Conservation (phyloP, 176 grass and related monocot genomes). For the Canna indica region DNA sequence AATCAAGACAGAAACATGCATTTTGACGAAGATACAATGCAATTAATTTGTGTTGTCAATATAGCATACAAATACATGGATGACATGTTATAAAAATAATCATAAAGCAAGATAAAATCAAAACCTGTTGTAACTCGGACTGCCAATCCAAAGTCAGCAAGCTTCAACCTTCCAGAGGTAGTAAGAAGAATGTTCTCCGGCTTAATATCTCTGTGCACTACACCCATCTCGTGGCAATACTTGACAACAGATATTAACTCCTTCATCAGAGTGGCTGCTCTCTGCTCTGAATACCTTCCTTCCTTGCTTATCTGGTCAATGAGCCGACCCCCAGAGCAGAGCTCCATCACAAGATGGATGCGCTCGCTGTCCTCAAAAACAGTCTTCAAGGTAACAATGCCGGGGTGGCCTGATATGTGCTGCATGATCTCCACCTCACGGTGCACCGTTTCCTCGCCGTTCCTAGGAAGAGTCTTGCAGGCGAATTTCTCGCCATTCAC, state of each 20-base stretch:
- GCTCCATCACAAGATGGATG: conserved; percentile 89
- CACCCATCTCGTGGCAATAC: conserved; percentile 33
- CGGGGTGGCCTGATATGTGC: conserved; percentile 83
- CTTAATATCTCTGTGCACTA: conserved; percentile 56
- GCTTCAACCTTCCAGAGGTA: conserved; percentile 38
- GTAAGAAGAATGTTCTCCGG: conserved; percentile 93
- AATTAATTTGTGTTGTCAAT: too few relatives aligned
- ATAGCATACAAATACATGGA: not conserved
- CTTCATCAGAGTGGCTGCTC: too few relatives aligned
- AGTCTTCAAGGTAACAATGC: conserved; percentile 68
- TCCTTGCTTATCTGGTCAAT: conserved; percentile 56
- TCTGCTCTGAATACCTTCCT: too few relatives aligned
- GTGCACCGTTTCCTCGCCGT: conserved; percentile 89
- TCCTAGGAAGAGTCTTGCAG: conserved; percentile 71
- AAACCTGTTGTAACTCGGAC: conserved; percentile 24
- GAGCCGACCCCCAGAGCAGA: conserved; percentile 58
- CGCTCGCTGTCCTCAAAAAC: conserved; percentile 74
- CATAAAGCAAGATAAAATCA: not conserved
- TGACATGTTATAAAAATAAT: not conserved
- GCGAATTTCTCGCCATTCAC: conserved; percentile 46
- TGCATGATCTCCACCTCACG: conserved; percentile 99
- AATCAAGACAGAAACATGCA: too few relatives aligned
- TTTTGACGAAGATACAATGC: too few relatives aligned
- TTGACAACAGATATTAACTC: conserved; percentile 49
- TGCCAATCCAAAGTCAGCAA: conserved; percentile 37